Base-by-base conservation (phyloP, 129 eudicot genomes). In the Mikania micrantha region DNA sequence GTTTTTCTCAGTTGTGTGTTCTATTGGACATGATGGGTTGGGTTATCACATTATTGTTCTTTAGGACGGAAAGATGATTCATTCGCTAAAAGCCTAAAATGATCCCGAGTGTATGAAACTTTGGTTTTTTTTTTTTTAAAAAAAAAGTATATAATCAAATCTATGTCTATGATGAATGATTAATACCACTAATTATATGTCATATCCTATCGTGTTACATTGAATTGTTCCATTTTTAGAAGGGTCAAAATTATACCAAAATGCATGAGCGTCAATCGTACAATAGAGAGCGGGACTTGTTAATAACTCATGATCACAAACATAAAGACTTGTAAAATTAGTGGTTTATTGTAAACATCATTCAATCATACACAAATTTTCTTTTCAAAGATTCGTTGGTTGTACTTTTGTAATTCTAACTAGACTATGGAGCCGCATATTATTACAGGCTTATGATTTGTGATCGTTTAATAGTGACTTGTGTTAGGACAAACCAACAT, bases 271-370 rank as follows among this genome's bases (percentile, higher is more conserved):
- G 59, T 42, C 67, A 31, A 56, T 38, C 2, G 35, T 72, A 9
- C 45, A 60, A 31, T 60, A 59, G 22, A 54, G 71, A 54, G 49
- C 53, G 66, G 29, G 79, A 66, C 73, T 32, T 42, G 52, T 56
- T 3, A 74, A 53, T 8, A 15, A 45, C 17, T 60, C 3, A 22
- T 49, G 63, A 61, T 62, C 70, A 72, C 77, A 62, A 48, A 22
- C 28, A 47, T 47, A 72, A 34, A 72, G 64, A 31, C 66, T 60
- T 68, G 57, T 74, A n/a, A 56, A 74, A 74, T 57, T 60, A 39
- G 38, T 57, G 74, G 50, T 31, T 65, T 54, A 17, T n/a, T 24
- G 32, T 49, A 27, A 49, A 50, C 64, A 36, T 73, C 67, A 60
- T 63, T 49, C 63, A 72, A 15, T 16, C 53, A 63, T 54, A 63